Conservation (phyloP, 2,329 filamentous ascomycete genomes). For the Ophiostoma ulmi region DNA sequence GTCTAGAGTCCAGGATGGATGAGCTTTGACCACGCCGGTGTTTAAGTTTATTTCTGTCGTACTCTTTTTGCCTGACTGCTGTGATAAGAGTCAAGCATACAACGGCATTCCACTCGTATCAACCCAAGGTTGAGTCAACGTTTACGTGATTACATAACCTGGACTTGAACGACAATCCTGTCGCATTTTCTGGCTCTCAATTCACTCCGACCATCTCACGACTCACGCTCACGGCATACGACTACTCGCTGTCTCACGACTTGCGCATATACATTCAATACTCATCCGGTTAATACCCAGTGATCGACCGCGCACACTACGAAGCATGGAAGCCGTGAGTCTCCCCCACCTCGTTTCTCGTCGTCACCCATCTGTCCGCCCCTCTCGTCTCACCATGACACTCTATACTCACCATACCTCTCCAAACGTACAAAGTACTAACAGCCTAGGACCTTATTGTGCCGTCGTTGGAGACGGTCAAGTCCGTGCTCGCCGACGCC, state of each 20-base stretch:
- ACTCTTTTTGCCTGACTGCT: background rate
- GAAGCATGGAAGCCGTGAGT: conserved; percentile 14
- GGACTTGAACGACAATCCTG: background rate
- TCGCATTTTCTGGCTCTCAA: background rate
- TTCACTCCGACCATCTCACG: background rate
- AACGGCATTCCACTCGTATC: background rate
- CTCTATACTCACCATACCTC: too few relatives aligned
- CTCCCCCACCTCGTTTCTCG: background rate
- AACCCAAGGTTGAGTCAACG: background rate
- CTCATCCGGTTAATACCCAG: background rate
- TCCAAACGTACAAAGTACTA: background rate
- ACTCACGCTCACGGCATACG: background rate
- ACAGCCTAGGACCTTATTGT: conserved; percentile 28
- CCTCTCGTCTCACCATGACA: background rate
- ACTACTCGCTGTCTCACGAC: background rate
- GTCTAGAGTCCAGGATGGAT: background rate
- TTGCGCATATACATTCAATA: background rate
- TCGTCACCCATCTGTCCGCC: background rate
- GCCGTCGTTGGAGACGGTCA: conserved; percentile 30
- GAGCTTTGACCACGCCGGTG: background rate
- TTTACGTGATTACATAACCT: background rate
- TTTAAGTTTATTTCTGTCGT: too few relatives aligned
- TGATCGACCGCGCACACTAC: background rate
- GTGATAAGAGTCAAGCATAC: background rate
- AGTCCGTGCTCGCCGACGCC: conserved; percentile 25